These are phyloP conservation scores for Dryadomyces quercus-mongolicae DNA, from an alignment of 2,329 filamentous ascomycete genomes.

Conservation along the genomic window DNA sequence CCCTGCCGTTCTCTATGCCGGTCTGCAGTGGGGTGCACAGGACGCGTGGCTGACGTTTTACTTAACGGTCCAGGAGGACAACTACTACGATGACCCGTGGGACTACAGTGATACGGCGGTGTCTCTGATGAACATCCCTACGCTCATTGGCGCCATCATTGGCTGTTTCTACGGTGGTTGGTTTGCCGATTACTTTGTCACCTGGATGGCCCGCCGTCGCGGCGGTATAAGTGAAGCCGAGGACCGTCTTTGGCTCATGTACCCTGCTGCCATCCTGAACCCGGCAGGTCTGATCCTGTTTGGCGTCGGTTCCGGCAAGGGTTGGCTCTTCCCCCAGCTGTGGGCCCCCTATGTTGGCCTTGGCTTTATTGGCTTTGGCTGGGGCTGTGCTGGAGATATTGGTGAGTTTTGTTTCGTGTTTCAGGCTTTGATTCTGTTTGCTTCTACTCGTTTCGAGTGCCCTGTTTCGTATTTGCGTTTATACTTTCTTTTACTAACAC, in stretches of 20 bases:
- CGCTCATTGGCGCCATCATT: conserved; percentile 4
- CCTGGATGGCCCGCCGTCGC: conserved; percentile 1
- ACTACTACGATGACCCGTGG: conserved; percentile 5
- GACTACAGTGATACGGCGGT: conserved; percentile 4
- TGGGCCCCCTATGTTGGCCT: conserved; percentile 1
- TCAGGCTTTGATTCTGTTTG: not conserved
- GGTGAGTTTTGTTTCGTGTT: not conserved
- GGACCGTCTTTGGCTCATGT: conserved; percentile 4
- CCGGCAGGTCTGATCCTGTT: conserved; percentile 3
- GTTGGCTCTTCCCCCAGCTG: conserved; percentile 2
- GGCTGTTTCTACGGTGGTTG: conserved; percentile 3
- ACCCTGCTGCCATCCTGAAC: conserved; percentile 1
- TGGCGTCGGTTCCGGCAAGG: conserved; percentile 2
- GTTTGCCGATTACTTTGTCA: conserved; percentile 2
- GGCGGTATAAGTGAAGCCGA: conserved; percentile 4
- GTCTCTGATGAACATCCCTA: conserved; percentile 5
- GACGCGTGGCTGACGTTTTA: conserved; percentile 6
- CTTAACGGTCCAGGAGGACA: conserved; percentile 3
- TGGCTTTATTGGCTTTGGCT: conserved; percentile 3
- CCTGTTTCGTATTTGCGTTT: not conserved
- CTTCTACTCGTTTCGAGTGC: no score
- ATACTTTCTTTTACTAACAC: not conserved
- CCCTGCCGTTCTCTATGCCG: conserved; percentile 3
- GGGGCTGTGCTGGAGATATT: conserved; percentile 3
- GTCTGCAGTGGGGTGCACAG: conserved; percentile 5